Evolutionary conservation across 2,329 filamentous ascomycete genomes (phyloP).

Genomic region (Thielaviopsis musarum): DNA sequence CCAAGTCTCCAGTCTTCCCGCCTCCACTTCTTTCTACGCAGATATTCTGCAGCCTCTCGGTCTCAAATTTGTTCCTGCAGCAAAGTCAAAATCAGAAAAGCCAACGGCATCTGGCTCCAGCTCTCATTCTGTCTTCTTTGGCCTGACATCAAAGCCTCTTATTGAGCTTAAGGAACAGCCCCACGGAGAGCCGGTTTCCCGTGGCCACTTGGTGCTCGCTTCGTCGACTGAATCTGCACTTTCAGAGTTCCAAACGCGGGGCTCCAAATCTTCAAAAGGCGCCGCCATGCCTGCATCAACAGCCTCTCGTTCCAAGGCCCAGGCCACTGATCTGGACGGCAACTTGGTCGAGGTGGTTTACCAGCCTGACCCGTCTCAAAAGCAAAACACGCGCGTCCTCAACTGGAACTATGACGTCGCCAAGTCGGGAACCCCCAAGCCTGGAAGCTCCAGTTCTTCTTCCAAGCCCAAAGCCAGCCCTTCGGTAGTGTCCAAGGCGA

Average conservation of each 20-base stretch:
- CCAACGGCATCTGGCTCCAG: not conserved
- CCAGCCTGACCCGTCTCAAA: constrained; percentile 20
- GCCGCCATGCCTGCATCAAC: not conserved
- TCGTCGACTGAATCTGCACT: not conserved
- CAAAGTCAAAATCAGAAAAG: not conserved
- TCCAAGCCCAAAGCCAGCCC: not conserved
- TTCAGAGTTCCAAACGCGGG: constrained; percentile 1
- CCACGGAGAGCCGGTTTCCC: not conserved
- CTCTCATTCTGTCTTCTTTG: constrained; percentile 1
- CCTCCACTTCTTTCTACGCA: constrained; percentile 71
- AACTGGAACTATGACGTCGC: constrained; percentile 33
- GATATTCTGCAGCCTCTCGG: constrained; percentile 63
- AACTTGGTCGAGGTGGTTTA: constrained; percentile 71
- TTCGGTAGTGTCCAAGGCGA: not conserved
- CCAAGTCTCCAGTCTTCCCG: constrained; percentile 59
- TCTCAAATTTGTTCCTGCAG: constrained; percentile 38
- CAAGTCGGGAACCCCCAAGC: constrained; percentile 14
- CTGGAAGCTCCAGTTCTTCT: not conserved
- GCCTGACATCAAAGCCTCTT: constrained; percentile 1
- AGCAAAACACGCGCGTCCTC: constrained; percentile 26
- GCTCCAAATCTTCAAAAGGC: not conserved
- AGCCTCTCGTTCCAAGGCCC: constrained; percentile 22
- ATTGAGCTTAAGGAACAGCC: not conserved
- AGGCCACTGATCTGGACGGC: constrained; percentile 62
- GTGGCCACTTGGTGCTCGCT: constrained; percentile 3